phyloP scores from a whole-genome alignment of 805 yeast species.

The Yarrowia sp. region DNA sequence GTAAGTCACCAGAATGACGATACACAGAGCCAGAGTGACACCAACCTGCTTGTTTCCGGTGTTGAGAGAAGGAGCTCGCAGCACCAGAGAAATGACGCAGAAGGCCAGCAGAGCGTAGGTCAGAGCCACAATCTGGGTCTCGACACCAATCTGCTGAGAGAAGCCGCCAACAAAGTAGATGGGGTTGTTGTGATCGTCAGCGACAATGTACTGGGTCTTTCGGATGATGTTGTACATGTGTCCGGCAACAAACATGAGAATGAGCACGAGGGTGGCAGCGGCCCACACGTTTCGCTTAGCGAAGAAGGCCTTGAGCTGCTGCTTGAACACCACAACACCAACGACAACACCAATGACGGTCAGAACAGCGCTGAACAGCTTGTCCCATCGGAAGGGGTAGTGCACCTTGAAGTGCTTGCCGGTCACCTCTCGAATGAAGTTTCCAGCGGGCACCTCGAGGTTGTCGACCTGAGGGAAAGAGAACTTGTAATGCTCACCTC shows the following conservation, averaged over 20 bases:
- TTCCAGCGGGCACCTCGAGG: conserved; percentile 31
- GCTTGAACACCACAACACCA: conserved; percentile 29
- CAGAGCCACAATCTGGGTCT: conserved; percentile 80
- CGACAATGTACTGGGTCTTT: conserved; percentile 54
- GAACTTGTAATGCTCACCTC: conserved; percentile 37
- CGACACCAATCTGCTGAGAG: conserved; percentile 77
- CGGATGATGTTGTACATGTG: conserved; percentile 92
- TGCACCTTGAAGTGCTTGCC: conserved; percentile 36
- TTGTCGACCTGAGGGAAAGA: conserved; percentile 37
- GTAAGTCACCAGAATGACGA: conserved; percentile 54
- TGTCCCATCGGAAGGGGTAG: conserved; percentile 39
- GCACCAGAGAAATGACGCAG: conserved; percentile 55
- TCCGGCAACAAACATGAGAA: conserved; percentile 77
- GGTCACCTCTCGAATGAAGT: conserved; percentile 29
- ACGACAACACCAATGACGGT: conserved; percentile 27
- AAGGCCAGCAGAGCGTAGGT: conserved; percentile 69
- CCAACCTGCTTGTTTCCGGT: conserved; percentile 49
- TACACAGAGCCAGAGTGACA: conserved; percentile 48
- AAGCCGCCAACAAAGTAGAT: conserved; percentile 64
- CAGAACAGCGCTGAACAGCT: conserved; percentile 21
- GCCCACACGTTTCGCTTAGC: conserved; percentile 70
- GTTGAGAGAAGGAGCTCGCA: conserved; percentile 52
- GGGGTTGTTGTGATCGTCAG: conserved; percentile 43
- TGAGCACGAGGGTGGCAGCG: conserved; percentile 55
- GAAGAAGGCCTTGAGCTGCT: conserved; percentile 44